These are phyloP conservation scores for Phytophthora litchii DNA, from an alignment of 352 stramenopile genomes.

Conservation along the genomic window DNA sequence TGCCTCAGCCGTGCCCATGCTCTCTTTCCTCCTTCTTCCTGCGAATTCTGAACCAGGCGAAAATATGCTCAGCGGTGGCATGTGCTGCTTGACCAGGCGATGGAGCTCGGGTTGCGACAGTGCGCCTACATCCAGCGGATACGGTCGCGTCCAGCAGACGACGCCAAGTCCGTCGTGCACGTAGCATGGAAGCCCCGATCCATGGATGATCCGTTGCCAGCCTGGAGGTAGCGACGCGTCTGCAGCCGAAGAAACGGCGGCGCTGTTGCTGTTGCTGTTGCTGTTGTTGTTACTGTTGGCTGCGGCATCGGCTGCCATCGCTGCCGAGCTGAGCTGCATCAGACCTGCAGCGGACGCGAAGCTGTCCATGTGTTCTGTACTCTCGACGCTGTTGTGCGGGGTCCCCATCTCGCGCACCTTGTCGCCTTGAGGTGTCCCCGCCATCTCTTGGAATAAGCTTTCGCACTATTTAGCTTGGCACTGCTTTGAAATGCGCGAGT, in stretches of 20 bases:
- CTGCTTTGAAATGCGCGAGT: too few species aligned
- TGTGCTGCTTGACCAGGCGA: conserved; percentile 55
- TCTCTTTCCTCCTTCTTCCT: conserved; percentile 4
- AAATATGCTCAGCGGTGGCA: conserved; percentile 75
- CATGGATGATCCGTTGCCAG: conserved; percentile 68
- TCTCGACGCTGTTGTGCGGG: conserved; percentile 4
- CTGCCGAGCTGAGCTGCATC: conserved; percentile 61
- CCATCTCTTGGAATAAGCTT: conserved; percentile 23
- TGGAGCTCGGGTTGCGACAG: conserved; percentile 47
- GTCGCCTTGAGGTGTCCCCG: conserved; percentile 10
- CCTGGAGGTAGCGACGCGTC: conserved; percentile 57
- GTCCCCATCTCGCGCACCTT: conserved; percentile 24
- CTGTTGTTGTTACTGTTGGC: conserved; percentile 7
- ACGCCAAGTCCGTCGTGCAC: conserved; percentile 57
- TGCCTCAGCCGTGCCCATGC: not conserved
- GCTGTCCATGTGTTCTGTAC: conserved; percentile 29
- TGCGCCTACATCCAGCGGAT: conserved; percentile 47
- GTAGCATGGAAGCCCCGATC: conserved; percentile 74
- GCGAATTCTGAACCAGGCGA: conserved; percentile 26
- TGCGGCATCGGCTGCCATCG: conserved; percentile 24
- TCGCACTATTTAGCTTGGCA: too few species aligned
- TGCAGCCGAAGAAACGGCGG: conserved; percentile 3
- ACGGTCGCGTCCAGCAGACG: conserved; percentile 78
- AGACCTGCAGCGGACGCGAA: conserved; percentile 43
- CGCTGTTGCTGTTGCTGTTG: conserved; percentile 3